These are phyloP conservation scores for Orbilia oligospora DNA, from an alignment of 2,329 filamentous ascomycete genomes.

Conservation along the genomic window DNA sequence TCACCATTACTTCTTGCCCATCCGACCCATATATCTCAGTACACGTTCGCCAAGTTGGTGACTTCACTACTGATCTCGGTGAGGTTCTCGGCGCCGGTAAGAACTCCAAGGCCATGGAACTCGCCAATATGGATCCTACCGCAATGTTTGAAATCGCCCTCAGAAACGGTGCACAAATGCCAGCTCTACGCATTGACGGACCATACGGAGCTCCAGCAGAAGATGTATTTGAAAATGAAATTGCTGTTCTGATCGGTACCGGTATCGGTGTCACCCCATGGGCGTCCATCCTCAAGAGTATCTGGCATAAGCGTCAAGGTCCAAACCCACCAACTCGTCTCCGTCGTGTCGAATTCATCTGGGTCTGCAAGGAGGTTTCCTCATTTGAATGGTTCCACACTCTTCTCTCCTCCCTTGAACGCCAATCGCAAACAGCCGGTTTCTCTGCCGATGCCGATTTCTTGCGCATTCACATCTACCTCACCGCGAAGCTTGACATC, in stretches of 20 bases:
- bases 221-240: conserved; percentile 95
- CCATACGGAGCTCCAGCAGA: conserved; percentile 97
- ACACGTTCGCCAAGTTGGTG: conserved; percentile 95
- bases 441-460: conserved; percentile 80
- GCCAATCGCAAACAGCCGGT: conserved; percentile 80
- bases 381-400: conserved; percentile 99
- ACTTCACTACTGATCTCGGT: conserved; percentile 94
- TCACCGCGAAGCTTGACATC: conserved; percentile 91
- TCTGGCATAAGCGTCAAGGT: conserved; percentile 93
- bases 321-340: conserved; percentile 91
- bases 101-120: conserved; percentile 84
- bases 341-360: conserved; percentile 97
- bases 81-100: conserved; percentile 92
- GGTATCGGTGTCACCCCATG: conserved; percentile 90
- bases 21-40: conserved; percentile 95
- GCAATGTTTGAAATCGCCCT: conserved; percentile 99
- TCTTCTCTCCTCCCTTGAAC: conserved; percentile 88
- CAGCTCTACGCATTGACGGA: conserved; percentile 87
- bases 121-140: conserved; percentile 89
- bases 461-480: conserved; percentile 96
- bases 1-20: conserved; percentile 98
- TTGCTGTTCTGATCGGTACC: conserved; percentile 86
- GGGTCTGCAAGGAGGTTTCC: conserved; percentile 94
- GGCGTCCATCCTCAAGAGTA: conserved; percentile 93
- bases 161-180: conserved; percentile 93